Percentiles rank a stretch among this genome's conserved stretches.
Evolutionary conservation across 2,329 filamentous ascomycete genomes (phyloP).

Genomic region (Coniella lustricola): DNA sequence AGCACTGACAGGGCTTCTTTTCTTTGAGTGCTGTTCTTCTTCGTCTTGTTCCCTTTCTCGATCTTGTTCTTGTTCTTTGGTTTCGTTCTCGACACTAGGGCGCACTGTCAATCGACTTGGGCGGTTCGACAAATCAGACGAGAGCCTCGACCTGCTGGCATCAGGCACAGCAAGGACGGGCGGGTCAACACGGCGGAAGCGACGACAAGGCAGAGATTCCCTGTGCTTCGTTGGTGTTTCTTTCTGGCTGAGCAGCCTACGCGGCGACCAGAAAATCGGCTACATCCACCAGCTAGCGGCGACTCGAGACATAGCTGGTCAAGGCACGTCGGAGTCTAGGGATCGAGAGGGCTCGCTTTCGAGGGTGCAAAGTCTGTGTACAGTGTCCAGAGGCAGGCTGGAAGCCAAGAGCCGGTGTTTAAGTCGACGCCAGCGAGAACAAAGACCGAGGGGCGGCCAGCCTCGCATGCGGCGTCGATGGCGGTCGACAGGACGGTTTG

Average conservation of each 20-base stretch:
- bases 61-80: no score
- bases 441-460: not conserved
- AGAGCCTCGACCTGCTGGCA: no score
- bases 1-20: not conserved
- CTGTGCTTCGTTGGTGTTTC: not conserved
- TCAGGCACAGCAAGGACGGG: not conserved
- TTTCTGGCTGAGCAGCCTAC: constrained; percentile 14
- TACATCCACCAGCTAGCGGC: constrained; percentile 14
- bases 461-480: not conserved
- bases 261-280: not conserved
- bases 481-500: no score
- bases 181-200: not conserved
- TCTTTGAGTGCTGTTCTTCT: no score
- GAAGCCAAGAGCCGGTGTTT: not conserved
- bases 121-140: no score
- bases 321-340: constrained; percentile 9
- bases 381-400: not conserved
- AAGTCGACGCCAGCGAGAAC: not conserved
- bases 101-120: no score
- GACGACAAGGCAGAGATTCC: not conserved
- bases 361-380: not conserved
- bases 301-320: constrained; percentile 17
- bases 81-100: no score
- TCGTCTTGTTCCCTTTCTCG: no score
- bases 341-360: not conserved